Evolutionary conservation across 176 grass and related monocot genomes (phyloP), one percentile per base, ranked within the genome.

Genomic region (Oryza rufipogon): DNA sequence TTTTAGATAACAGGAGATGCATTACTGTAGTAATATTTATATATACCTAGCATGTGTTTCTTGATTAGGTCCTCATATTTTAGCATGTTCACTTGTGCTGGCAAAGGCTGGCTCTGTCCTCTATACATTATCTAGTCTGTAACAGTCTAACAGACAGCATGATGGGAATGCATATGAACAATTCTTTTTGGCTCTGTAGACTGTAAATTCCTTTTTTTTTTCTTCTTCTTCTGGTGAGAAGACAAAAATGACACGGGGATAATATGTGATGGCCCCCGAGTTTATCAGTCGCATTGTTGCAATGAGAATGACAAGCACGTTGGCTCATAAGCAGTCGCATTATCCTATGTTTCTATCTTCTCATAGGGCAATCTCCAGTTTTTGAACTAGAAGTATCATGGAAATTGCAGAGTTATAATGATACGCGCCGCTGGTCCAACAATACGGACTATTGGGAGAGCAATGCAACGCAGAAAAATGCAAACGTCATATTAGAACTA

Each of bases 391-490:
- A 51, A 54, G 5, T 23, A 17, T 11, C 2, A 34, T 34, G 73
- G 69, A 45, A 52, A 32, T 26, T 11, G 78, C 78, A 28, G 36
- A 54, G 65, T 6, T 38, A 38, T 6, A 5, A 38, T 36, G 6
- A 30, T 13, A 74, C 22, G 7, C 71, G 11, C 49, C 56, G 15
- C 54, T 48, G 56, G 56, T 80, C 84, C 84, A 73, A 66, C 52
- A 25, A 48, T 79, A 75, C 83, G 28, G 66, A 56, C 68, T 26
- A 36, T 5, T 38, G 36, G 36, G 0, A 49, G 12, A 44, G 42
- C 9, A 30, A 23, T 12, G 7, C 66, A 17, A 47, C n/a, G 66
- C 74, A 16, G 11, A 36, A 34, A 12, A 47, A 2, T 45, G 19
- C 75, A 64, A 38, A 48, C 12, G 52, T 36, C 44, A 38, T 38